Evolutionary conservation across 2,329 filamentous ascomycete species (phyloP).

Genomic region (Aspergillus tubingensis): DNA sequence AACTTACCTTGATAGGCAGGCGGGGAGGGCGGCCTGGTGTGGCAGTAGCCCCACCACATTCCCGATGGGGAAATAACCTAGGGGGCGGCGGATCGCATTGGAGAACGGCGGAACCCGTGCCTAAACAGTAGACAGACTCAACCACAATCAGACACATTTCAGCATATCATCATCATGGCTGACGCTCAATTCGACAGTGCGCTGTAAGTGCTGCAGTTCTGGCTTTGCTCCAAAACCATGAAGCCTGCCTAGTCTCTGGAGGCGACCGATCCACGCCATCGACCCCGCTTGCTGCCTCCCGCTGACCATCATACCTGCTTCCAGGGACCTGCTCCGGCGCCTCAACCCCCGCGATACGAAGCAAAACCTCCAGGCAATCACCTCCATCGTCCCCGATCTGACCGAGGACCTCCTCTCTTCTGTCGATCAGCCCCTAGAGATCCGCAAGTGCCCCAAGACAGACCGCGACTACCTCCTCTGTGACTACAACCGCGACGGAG

Average conservation of each 20-base stretch:
- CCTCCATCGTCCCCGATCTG: constrained; percentile 82
- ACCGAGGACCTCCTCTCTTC: constrained; percentile 97
- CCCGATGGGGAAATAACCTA: neutral
- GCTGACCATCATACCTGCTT: constrained; percentile 29
- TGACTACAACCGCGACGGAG: constrained; percentile 99
- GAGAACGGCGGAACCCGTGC: neutral
- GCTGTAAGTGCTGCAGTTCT: constrained; percentile 42
- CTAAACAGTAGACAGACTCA: constrained; percentile 25
- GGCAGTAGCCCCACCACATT: neutral
- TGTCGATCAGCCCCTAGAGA: constrained; percentile 89
- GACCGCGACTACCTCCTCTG: constrained; percentile 96
- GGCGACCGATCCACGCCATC: constrained; percentile 2
- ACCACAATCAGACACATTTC: constrained; percentile 14
- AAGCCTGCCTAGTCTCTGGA: neutral
- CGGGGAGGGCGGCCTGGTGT: neutral
- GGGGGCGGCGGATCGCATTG: neutral
- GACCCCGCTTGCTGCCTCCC: constrained; percentile 29
- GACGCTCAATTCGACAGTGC: constrained; percentile 55
- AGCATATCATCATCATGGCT: constrained; percentile 37
- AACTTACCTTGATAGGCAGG: neutral
- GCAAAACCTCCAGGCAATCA: constrained; percentile 83
- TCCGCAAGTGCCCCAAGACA: constrained; percentile 81
- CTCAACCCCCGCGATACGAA: constrained; percentile 93
- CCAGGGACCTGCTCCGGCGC: constrained; percentile 93
- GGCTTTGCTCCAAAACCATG: neutral